Evolutionary conservation across 139 green algal species (phyloP).

Genomic region (Nannochloris sp.): DNA sequence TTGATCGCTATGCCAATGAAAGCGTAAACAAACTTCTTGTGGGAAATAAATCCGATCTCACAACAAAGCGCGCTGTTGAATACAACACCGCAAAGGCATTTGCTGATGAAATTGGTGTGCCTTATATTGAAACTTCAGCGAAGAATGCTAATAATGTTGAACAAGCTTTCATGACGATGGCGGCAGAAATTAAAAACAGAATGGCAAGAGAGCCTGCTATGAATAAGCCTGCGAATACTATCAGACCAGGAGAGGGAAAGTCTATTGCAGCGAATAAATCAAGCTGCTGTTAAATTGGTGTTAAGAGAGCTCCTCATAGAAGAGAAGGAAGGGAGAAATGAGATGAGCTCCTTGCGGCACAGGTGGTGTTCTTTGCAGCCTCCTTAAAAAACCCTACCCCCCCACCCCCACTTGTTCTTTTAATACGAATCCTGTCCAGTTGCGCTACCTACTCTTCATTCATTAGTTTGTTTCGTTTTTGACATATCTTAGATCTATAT

Average conservation of each 20-base stretch:
- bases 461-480: not conserved
- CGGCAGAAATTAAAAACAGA: constrained; percentile 98
- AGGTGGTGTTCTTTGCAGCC: not conserved
- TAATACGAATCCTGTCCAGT: not conserved
- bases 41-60: constrained; percentile 98
- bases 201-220: constrained; percentile 84
- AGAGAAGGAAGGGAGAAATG: too few relatives aligned
- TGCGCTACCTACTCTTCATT: not conserved
- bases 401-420: not conserved
- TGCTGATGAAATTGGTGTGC: constrained; percentile 98
- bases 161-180: constrained; percentile 99
- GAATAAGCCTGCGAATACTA: constrained; percentile 57
- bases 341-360: not conserved
- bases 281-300: constrained; percentile 86
- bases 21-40: constrained; percentile 99
- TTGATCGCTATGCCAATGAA: constrained; percentile 98
- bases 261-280: constrained; percentile 63
- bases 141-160: constrained; percentile 99
- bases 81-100: constrained; percentile 95
- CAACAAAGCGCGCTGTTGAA: constrained; percentile 94
- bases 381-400: not conserved
- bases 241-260: constrained; percentile 75
- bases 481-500: not conserved
- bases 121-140: constrained; percentile 97
- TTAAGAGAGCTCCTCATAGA: too few relatives aligned